These are phyloP conservation scores for Aspergillus costaricaensis DNA, from an alignment of 2,329 filamentous ascomycete species.

Conservation along the genomic window DNA sequence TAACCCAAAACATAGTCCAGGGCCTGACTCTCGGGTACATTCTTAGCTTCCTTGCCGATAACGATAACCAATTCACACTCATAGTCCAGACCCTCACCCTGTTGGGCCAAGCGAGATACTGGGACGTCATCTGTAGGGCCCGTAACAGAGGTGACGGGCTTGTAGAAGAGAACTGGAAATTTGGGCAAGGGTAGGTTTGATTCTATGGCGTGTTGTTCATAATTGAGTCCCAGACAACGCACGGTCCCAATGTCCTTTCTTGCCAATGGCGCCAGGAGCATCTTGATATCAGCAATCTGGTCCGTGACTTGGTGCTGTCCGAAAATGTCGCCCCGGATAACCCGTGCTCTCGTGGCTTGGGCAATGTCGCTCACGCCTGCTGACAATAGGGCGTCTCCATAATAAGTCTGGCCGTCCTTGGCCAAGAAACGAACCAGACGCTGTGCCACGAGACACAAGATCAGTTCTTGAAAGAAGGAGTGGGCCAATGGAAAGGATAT, in stretches of 20 bases:
- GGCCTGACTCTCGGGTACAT: conserved; percentile 66
- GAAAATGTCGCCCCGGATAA: conserved; percentile 68
- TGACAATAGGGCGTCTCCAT: conserved; percentile 73
- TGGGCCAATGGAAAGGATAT: not conserved
- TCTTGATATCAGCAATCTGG: conserved; percentile 54
- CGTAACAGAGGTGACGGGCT: conserved; percentile 65
- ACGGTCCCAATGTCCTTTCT: conserved; percentile 66
- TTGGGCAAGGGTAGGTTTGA: conserved; percentile 68
- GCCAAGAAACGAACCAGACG: conserved; percentile 73
- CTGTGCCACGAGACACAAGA: conserved; percentile 40
- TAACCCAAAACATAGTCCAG: conserved; percentile 76
- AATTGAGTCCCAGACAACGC: conserved; percentile 71
- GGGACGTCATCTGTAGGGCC: conserved; percentile 69
- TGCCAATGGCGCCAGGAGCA: conserved; percentile 65
- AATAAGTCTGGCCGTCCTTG: conserved; percentile 68
- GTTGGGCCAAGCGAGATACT: conserved; percentile 65
- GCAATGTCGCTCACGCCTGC: conserved; percentile 61
- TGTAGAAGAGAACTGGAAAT: conserved; percentile 74
- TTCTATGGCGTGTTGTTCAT: conserved; percentile 70
- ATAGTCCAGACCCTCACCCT: conserved; percentile 69
- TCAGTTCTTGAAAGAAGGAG: conserved; percentile 7
- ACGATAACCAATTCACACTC: conserved; percentile 77
- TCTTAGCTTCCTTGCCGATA: conserved; percentile 66
- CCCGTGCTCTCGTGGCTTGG: conserved; percentile 60
- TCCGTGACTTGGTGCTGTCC: conserved; percentile 65